Percentiles rank a stretch among this genome's conserved stretches.
These are phyloP conservation scores for Nepenthes mirabilis DNA, from an alignment of 148 eudicot genomes.

Conservation along the genomic window DNA sequence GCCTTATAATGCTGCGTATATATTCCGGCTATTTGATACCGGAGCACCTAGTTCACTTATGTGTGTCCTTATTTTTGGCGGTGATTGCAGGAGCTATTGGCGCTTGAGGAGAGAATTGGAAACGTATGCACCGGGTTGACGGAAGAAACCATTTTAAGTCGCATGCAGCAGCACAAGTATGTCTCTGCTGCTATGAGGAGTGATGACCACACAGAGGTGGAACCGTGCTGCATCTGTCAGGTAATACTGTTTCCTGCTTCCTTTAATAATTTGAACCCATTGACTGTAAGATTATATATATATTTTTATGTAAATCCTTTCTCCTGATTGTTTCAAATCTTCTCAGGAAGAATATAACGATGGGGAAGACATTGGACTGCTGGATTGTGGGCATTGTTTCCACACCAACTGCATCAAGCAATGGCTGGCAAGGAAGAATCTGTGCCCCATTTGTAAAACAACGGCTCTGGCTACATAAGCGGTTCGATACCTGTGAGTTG, in stretches of 20 bases:
- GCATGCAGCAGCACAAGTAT: slow-evolving; percentile 27
- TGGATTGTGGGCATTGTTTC: slow-evolving; percentile 64
- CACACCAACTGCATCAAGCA: slow-evolving; percentile 55
- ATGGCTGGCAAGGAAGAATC: slow-evolving; percentile 50
- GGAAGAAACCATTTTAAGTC: slow-evolving; percentile 33
- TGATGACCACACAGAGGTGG: slow-evolving; percentile 40
- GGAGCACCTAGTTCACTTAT: too few species aligned
- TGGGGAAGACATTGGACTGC: slow-evolving; percentile 45
- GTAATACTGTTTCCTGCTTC: slow-evolving; percentile 17
- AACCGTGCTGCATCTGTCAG: slow-evolving; percentile 92
- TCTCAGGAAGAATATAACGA: slow-evolving; percentile 41
- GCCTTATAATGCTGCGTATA: slow-evolving; percentile 14
- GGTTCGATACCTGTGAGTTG: too few species aligned
- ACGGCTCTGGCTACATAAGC: slow-evolving; percentile 16
- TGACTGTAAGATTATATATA: neutral
- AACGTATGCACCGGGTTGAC: slow-evolving; percentile 41
- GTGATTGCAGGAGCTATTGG: slow-evolving; percentile 42
- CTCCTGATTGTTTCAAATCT: neutral
- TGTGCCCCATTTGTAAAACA: slow-evolving; percentile 61
- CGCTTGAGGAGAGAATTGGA: slow-evolving; percentile 62
- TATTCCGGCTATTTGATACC: neutral
- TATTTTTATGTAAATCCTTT: neutral
- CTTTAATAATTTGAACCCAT: slow-evolving; percentile 4
- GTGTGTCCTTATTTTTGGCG: neutral
- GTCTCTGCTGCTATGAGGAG: slow-evolving; percentile 18